Percentiles rank a stretch among this genome's conserved stretches.
These are phyloP conservation scores for Nicotiana benthamiana DNA, from an alignment of 257 asterid genomes.

Conservation along the genomic window DNA sequence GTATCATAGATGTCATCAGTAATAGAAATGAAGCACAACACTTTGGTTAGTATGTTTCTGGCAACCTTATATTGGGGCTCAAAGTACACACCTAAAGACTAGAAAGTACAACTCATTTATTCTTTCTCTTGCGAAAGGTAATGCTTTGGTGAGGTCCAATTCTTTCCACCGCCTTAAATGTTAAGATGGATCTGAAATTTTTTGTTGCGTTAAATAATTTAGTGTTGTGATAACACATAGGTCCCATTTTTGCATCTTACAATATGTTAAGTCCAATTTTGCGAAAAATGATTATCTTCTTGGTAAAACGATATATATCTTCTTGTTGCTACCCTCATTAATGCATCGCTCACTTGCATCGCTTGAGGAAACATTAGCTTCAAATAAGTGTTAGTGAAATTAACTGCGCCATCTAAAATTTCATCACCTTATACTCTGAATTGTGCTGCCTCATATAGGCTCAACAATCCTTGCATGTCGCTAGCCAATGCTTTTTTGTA, in stretches of 20 bases:
- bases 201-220: not conserved
- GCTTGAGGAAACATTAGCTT: not conserved
- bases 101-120: conserved; percentile 25
- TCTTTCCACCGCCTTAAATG: conserved; percentile 26
- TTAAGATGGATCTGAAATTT: not conserved
- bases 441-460: conserved; percentile 30
- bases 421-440: conserved; percentile 4
- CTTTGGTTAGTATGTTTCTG: not conserved
- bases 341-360: conserved; percentile 1
- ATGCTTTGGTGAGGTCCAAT: conserved; percentile 1
- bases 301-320: conserved; percentile 4
- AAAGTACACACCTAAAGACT: conserved; percentile 18
- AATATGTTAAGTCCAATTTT: conserved; percentile 21
- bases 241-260: conserved; percentile 16
- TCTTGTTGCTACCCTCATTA: conserved; percentile 16
- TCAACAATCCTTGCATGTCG: conserved; percentile 15
- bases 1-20: not conserved
- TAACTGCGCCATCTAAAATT: conserved; percentile 15
- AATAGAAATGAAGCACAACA: not conserved
- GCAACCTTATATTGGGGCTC: conserved; percentile 15
- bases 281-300: conserved; percentile 13
- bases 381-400: conserved; percentile 10
- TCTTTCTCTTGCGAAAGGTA: conserved; percentile 33
- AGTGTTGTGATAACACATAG: not conserved
- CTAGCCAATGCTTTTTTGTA: not conserved